phyloP scores from a whole-genome alignment of 208 protist species.

The Crithidia sp. region DNA sequence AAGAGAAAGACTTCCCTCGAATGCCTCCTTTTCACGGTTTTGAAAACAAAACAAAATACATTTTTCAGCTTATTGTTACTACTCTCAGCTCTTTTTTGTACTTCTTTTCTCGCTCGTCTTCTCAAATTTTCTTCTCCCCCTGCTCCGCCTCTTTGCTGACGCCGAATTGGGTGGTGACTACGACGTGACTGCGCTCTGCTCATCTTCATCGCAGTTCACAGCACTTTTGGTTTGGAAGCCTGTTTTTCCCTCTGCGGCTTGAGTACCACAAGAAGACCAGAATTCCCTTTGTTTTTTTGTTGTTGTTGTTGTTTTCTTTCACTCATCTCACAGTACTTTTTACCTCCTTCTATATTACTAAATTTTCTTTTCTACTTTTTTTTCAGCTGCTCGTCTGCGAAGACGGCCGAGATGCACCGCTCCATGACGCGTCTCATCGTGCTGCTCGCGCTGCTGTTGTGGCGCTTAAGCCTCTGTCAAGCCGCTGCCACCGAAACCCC shows the following conservation, averaged over 20 bases:
- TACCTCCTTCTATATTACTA: not conserved
- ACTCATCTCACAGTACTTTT: not conserved
- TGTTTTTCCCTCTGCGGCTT: too few relatives aligned
- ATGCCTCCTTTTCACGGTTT: too few relatives aligned
- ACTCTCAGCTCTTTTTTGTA: too few relatives aligned
- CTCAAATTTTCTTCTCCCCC: not conserved
- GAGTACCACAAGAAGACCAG: not conserved
- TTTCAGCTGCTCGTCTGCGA: not conserved
- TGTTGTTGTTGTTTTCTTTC: not conserved
- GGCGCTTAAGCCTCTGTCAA: too few relatives aligned
- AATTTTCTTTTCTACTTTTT: not conserved
- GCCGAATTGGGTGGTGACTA: too few relatives aligned
- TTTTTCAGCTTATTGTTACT: too few relatives aligned
- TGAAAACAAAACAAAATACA: too few relatives aligned
- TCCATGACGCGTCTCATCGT: not conserved
- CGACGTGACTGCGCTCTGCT: too few relatives aligned
- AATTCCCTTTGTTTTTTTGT: not conserved
- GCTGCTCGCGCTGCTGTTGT: conserved; percentile 4
- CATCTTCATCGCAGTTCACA: too few relatives aligned
- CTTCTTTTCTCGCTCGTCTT: not conserved
- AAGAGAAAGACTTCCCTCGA: too few relatives aligned
- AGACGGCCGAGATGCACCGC: too few relatives aligned
- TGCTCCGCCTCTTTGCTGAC: conserved; percentile 4
- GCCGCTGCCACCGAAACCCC: not conserved
- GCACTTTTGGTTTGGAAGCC: too few relatives aligned